Evolutionary conservation across 352 stramenopile species (phyloP).

Genomic region (Phytophthora aleatoria): DNA sequence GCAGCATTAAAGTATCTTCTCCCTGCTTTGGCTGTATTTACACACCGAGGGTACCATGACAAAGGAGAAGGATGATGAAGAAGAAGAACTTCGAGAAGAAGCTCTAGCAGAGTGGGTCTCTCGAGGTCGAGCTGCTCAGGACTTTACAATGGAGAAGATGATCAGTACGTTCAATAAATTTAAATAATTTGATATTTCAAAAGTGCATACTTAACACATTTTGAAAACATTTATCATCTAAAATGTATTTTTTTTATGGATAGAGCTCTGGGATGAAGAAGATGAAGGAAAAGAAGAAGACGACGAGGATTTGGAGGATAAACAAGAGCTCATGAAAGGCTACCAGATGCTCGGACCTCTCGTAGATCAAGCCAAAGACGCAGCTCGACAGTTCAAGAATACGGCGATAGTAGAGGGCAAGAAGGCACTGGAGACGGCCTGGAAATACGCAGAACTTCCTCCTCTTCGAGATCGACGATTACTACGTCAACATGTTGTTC

Average conservation of each 20-base stretch:
- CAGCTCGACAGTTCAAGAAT: slow-evolving; percentile 41
- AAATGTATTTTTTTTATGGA: not conserved
- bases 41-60: slow-evolving; percentile 4
- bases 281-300: slow-evolving; percentile 51
- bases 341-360: slow-evolving; percentile 53
- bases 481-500: slow-evolving; percentile 60
- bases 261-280: slow-evolving; percentile 76
- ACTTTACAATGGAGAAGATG: slow-evolving; percentile 86
- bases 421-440: slow-evolving; percentile 44
- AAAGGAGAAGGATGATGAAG: slow-evolving; percentile 25
- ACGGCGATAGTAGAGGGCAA: slow-evolving; percentile 47
- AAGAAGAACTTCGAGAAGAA: slow-evolving; percentile 70
- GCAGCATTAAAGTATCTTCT: slow-evolving; percentile 3
- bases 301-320: slow-evolving; percentile 52
- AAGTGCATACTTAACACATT: too few relatives aligned
- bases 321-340: slow-evolving; percentile 67
- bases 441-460: slow-evolving; percentile 64
- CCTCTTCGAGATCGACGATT: slow-evolving; percentile 56
- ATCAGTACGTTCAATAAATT: slow-evolving; percentile 38
- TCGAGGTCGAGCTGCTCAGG: slow-evolving; percentile 55
- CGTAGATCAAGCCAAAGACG: slow-evolving; percentile 52
- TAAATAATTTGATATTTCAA: too few relatives aligned
- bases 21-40: slow-evolving; percentile 4
- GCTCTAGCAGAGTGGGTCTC: slow-evolving; percentile 77
- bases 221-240: not conserved